A percentile compares a stretch with the other conserved stretches of the same genome.
phyloP scores from a whole-genome alignment of 164 flowering plant genomes.

The Cinnamomum chago region DNA sequence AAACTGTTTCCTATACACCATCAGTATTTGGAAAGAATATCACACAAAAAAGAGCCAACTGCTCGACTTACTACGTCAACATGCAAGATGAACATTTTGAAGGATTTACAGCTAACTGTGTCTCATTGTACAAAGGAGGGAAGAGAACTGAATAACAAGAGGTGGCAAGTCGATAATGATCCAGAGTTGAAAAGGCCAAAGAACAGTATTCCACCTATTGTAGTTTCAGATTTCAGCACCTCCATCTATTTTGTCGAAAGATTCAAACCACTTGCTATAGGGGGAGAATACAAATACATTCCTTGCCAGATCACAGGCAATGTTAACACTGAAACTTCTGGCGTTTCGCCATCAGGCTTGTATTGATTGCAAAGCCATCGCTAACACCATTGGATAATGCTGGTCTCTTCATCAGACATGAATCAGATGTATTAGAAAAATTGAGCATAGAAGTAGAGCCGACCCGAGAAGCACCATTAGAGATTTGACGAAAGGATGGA shows the following conservation, averaged over 20 bases:
- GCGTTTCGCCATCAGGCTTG: not conserved
- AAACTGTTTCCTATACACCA: not conserved
- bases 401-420: slow-evolving; percentile 6
- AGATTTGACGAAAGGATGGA: not conserved
- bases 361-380: not conserved
- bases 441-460: slow-evolving; percentile 3
- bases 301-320: not conserved
- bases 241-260: not conserved
- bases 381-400: not conserved
- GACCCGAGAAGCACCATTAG: not conserved
- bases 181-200: not conserved
- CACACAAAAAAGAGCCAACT: not conserved
- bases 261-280: not conserved
- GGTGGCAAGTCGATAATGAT: not conserved
- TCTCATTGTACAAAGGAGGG: not conserved
- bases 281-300: not conserved
- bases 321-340: slow-evolving; percentile 4
- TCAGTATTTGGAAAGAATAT: slow-evolving; percentile 1
- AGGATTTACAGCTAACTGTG: not conserved
- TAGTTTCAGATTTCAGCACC: not conserved
- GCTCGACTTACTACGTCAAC: not conserved
- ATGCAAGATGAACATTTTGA: not conserved
- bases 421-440: not conserved
- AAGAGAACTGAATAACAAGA: not conserved
- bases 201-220: not conserved